Percentiles rank a stretch among this genome's conserved stretches.
These are phyloP conservation scores for Picea glauca DNA, from an alignment of 75 land plant species.

Conservation along the genomic window DNA sequence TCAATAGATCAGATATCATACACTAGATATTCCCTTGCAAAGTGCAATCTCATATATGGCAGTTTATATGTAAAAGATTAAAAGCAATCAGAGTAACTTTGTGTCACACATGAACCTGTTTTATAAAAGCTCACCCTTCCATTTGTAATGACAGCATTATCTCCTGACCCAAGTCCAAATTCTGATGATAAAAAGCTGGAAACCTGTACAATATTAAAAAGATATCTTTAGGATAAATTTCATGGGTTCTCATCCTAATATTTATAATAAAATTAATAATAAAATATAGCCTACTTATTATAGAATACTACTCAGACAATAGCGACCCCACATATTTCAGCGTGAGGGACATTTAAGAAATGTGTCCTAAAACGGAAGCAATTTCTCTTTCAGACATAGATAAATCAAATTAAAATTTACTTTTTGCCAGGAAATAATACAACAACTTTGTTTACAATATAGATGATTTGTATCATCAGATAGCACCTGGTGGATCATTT, in stretches of 20 bases:
- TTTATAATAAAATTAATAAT: neutral
- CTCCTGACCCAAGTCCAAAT: conserved; percentile 52
- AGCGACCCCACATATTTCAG: too few relatives aligned
- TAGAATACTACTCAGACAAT: neutral
- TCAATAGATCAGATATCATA: neutral
- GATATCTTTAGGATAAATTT: neutral
- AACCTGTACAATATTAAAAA: conserved; percentile 39
- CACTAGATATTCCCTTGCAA: neutral
- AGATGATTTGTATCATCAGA: too few relatives aligned
- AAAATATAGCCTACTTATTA: neutral
- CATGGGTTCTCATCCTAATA: neutral
- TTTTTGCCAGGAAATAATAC: too few relatives aligned
- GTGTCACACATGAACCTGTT: neutral
- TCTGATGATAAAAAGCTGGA: conserved; percentile 36
- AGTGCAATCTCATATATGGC: neutral
- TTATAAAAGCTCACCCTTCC: conserved; percentile 65
- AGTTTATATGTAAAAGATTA: neutral
- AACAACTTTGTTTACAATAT: too few relatives aligned
- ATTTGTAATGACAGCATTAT: conserved; percentile 82
- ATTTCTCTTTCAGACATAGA: too few relatives aligned
- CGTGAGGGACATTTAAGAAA: too few relatives aligned
- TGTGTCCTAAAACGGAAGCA: too few relatives aligned
- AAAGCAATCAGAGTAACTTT: neutral
- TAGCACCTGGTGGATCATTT: too few relatives aligned
- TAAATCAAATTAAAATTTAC: too few relatives aligned